These are phyloP conservation scores for Thielaviopsis populi DNA, from an alignment of 2,329 filamentous ascomycete species.

Conservation along the genomic window DNA sequence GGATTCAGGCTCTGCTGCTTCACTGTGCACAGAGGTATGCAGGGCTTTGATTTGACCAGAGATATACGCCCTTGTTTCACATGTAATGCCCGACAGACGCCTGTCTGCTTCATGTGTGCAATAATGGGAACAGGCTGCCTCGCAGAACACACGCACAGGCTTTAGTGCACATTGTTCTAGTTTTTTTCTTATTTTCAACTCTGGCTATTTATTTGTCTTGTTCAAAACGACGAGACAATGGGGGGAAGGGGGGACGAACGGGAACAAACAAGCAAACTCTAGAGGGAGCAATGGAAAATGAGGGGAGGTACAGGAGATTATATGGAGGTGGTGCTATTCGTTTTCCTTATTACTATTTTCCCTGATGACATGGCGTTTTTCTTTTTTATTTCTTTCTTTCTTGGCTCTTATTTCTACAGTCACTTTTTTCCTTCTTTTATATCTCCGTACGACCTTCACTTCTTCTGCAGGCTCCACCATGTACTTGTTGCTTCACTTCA, in stretches of 20 bases:
- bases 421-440: conserved; percentile 5
- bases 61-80: background rate
- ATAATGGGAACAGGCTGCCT: background rate
- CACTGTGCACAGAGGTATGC: background rate
- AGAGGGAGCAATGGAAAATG: background rate
- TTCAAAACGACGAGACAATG: background rate
- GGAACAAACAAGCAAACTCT: background rate
- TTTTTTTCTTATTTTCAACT: background rate
- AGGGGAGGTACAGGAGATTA: background rate
- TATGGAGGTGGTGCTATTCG: background rate
- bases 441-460: background rate
- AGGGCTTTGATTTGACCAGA: background rate
- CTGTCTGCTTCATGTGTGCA: background rate
- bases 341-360: conserved; percentile 2
- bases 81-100: background rate
- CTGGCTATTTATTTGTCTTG: background rate
- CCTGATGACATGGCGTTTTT: background rate
- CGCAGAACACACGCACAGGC: background rate
- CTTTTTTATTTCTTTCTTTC: conserved; percentile 1
- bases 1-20: background rate
- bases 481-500: background rate
- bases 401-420: conserved; percentile 1
- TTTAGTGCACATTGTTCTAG: background rate
- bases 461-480: background rate
- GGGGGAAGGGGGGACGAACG: background rate